These are phyloP conservation scores for Suillus luteus DNA, from an alignment of 768 basidiomycete genomes.

Conservation along the genomic window DNA sequence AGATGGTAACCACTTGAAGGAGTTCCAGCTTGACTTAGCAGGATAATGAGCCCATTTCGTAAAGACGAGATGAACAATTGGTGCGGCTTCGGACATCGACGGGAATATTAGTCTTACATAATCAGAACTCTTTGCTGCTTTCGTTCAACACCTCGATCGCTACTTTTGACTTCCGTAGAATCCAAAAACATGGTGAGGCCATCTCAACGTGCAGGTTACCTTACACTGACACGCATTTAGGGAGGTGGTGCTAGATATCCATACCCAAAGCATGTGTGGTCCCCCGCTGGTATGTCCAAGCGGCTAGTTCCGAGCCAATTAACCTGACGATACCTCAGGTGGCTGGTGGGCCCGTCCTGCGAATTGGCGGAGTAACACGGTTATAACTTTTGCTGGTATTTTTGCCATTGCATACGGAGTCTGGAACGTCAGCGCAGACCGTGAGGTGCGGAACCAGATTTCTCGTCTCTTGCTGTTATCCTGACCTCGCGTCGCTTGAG, in stretches of 20 bases:
- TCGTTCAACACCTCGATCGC: neutral
- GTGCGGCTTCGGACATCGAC: neutral
- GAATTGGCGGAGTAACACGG: slow-evolving; percentile 89
- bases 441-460: slow-evolving; percentile 61
- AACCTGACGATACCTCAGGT: slow-evolving; percentile 47
- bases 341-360: slow-evolving; percentile 95
- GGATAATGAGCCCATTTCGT: too few species aligned
- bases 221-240: slow-evolving; percentile 36
- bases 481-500: slow-evolving; percentile 4
- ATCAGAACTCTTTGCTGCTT: neutral
- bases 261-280: slow-evolving; percentile 94
- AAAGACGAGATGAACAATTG: too few species aligned
- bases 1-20: too few species aligned
- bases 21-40: too few species aligned
- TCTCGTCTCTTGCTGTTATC: neutral
- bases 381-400: slow-evolving; percentile 70
- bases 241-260: slow-evolving; percentile 88
- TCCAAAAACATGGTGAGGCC: neutral
- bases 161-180: neutral
- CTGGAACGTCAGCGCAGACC: slow-evolving; percentile 73
- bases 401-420: slow-evolving; percentile 62
- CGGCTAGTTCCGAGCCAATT: slow-evolving; percentile 6
- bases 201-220: neutral
- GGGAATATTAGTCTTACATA: neutral
- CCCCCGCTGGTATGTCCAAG: slow-evolving; percentile 70